A percentile compares a stretch with the other conserved stretches of the same genome.
Conservation (phyloP, 768 basidiomycete genomes). For the Tulasnella sp. region DNA sequence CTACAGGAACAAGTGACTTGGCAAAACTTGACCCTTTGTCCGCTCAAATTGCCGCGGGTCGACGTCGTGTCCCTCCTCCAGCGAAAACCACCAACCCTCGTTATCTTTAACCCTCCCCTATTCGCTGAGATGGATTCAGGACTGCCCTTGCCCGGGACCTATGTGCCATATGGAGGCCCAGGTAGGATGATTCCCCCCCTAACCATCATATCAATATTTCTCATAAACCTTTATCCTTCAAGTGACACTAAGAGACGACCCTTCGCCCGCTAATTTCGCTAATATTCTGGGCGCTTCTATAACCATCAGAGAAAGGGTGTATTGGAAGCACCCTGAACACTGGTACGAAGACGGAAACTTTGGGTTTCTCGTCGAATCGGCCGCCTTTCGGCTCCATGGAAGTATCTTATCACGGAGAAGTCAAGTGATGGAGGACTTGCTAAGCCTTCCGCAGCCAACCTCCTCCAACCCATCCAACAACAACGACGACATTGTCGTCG, state of each 20-base stretch:
- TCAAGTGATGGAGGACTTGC: neutral
- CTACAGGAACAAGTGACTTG: neutral
- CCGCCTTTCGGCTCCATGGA: neutral
- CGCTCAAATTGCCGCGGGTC: neutral
- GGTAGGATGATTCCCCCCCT: neutral
- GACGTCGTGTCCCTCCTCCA: neutral
- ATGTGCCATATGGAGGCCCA: neutral
- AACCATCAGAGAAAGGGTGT: neutral
- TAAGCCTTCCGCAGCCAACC: neutral
- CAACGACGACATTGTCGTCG: neutral
- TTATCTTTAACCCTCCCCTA: too few species aligned
- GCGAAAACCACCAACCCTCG: too few species aligned
- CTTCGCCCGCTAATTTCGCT: too few species aligned
- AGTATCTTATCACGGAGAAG: neutral
- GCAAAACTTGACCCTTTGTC: neutral
- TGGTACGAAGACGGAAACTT: slow-evolving; percentile 4
- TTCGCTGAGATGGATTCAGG: too few species aligned
- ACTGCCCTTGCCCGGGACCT: neutral
- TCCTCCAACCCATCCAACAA: neutral
- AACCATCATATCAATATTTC: neutral
- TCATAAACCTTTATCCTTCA: too few species aligned
- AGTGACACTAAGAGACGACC: too few species aligned
- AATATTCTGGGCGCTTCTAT: neutral
- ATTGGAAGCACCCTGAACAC: neutral
- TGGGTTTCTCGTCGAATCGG: neutral